Evolutionary conservation across 768 basidiomycete species (phyloP).

Genomic region (Hericium coralloides): DNA sequence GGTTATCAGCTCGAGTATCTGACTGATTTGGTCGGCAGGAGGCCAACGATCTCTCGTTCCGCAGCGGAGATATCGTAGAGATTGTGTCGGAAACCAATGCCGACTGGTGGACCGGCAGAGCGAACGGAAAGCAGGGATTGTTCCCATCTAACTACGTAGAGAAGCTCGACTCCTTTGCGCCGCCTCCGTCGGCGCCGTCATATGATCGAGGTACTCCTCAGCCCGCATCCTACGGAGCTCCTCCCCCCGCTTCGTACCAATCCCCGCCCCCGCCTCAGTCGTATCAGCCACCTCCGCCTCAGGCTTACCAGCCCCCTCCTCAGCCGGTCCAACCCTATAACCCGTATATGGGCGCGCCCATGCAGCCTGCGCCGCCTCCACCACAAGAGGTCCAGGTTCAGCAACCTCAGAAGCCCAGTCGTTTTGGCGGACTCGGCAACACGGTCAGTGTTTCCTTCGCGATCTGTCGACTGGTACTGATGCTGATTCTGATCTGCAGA

Average conservation of each 20-base stretch:
- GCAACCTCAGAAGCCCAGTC: constrained; percentile 5
- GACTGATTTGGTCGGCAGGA: constrained; percentile 36
- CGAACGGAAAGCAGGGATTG: constrained; percentile 57
- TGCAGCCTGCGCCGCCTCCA: constrained; percentile 14
- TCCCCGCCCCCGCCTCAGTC: constrained; percentile 14
- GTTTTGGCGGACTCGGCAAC: constrained; percentile 5
- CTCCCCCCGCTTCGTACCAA: constrained; percentile 8
- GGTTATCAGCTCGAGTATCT: not conserved
- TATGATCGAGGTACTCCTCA: constrained; percentile 1
- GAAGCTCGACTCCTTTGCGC: constrained; percentile 29
- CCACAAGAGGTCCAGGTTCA: constrained; percentile 13
- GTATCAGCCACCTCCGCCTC: constrained; percentile 14
- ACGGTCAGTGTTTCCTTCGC: constrained; percentile 2
- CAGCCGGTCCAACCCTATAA: not conserved
- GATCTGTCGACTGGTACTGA: not conserved
- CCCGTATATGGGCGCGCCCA: constrained; percentile 11
- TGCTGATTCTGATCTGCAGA: constrained; percentile 10
- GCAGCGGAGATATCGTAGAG: constrained; percentile 67
- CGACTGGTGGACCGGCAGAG: constrained; percentile 81
- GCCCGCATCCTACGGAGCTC: not conserved
- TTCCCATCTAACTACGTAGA: constrained; percentile 76
- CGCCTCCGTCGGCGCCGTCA: constrained; percentile 12
- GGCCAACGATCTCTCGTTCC: constrained; percentile 72
- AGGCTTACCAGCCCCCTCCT: not conserved
- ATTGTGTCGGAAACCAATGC: constrained; percentile 71